Percentiles rank a stretch among this genome's conserved stretches.
These are phyloP conservation scores for Gloeophyllum trabeum DNA, from an alignment of 768 basidiomycete species.

Conservation along the genomic window DNA sequence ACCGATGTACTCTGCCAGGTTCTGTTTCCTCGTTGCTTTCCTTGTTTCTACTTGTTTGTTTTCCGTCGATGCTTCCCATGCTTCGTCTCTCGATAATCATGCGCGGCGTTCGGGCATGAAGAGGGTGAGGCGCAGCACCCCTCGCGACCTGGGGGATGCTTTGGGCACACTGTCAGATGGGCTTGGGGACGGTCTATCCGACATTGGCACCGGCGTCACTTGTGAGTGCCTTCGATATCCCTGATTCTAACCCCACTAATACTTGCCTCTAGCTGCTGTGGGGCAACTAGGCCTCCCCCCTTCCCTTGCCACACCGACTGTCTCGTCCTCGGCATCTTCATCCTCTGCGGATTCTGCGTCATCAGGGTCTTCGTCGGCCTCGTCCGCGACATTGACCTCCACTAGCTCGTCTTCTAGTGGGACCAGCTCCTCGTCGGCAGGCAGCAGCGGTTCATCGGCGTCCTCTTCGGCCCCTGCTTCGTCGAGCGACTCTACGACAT, in stretches of 20 bases:
- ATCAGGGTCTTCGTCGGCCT: neutral
- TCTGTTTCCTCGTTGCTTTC: slow-evolving; percentile 1
- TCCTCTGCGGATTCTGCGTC: neutral
- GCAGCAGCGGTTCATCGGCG: slow-evolving; percentile 2
- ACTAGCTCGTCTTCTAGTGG: too few relatives aligned
- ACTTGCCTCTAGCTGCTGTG: neutral
- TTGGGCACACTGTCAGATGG: neutral
- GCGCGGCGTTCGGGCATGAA: neutral
- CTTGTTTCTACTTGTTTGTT: neutral
- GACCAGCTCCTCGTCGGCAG: slow-evolving; percentile 3
- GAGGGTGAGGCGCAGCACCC: neutral
- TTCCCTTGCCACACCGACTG: neutral
- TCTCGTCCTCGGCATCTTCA: neutral
- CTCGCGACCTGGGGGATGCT: neutral
- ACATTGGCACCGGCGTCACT: neutral
- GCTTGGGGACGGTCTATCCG: neutral
- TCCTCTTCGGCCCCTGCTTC: slow-evolving; percentile 1
- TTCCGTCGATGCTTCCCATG: neutral
- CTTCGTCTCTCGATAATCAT: too few relatives aligned
- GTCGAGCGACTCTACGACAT: slow-evolving; percentile 1
- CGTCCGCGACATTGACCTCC: too few relatives aligned
- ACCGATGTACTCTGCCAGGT: neutral
- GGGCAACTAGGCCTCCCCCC: neutral
- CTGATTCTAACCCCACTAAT: neutral
- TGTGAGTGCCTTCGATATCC: neutral